These are phyloP conservation scores for Trichoderma erinaceum DNA, from an alignment of 495 filamentous ascomycete genomes.

Conservation along the genomic window DNA sequence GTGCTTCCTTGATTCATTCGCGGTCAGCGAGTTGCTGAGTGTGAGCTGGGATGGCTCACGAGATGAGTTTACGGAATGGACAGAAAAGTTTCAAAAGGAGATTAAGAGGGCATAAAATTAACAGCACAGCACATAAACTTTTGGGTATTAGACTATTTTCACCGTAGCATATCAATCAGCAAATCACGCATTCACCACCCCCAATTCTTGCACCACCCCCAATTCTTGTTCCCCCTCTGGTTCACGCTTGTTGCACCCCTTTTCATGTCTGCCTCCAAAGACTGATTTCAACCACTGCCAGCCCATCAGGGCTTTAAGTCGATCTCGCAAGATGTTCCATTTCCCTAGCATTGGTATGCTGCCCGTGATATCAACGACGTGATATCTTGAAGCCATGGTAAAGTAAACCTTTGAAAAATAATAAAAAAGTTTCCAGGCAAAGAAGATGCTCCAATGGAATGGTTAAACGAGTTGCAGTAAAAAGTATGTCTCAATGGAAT, in stretches of 20 bases:
- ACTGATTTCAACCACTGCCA: not conserved
- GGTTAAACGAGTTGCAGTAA: no score
- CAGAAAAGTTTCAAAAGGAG: conserved; percentile 41
- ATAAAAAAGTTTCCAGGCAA: not conserved
- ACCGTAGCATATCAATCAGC: no score
- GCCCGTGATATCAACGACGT: not conserved
- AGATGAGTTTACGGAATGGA: conserved; percentile 46
- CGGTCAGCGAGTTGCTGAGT: conserved; percentile 38
- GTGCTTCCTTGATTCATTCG: conserved; percentile 44
- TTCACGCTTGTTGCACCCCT: not conserved
- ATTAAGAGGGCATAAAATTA: conserved; percentile 32
- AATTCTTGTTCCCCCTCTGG: not conserved
- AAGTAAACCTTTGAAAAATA: not conserved
- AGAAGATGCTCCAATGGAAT: no score
- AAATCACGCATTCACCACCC: not conserved
- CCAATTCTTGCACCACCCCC: not conserved
- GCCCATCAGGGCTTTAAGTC: not conserved
- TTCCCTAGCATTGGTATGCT: not conserved
- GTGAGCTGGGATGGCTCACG: conserved; percentile 38
- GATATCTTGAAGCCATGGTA: not conserved
- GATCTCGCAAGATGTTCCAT: not conserved
- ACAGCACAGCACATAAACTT: not conserved
- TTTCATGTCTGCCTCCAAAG: not conserved
- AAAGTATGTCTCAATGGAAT: no score
- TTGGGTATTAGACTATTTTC: no score